These are phyloP conservation scores for Cyberlindnera meyerae DNA, from an alignment of 805 yeast species.

Conservation along the genomic window DNA sequence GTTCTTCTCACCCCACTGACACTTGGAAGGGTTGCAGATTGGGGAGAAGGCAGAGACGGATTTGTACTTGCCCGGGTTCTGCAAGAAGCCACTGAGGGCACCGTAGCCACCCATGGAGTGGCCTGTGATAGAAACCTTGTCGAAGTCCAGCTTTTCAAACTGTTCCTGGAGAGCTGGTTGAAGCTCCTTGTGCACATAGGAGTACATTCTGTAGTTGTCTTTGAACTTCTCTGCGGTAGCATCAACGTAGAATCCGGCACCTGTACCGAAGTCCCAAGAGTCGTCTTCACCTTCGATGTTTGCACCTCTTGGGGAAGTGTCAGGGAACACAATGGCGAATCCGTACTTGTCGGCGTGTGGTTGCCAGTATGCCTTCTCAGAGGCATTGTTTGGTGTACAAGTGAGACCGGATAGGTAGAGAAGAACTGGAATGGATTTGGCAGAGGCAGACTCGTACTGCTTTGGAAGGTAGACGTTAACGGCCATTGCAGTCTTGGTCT, in stretches of 20 bases:
- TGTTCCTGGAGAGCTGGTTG: slow-evolving; percentile 37
- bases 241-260: slow-evolving; percentile 92
- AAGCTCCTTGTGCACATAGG: slow-evolving; percentile 74
- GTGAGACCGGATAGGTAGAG: slow-evolving; percentile 85
- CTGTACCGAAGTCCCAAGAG: slow-evolving; percentile 86
- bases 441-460: slow-evolving; percentile 29
- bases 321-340: slow-evolving; percentile 89
- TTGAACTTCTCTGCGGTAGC: slow-evolving; percentile 72
- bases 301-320: slow-evolving; percentile 92
- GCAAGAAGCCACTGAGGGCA: slow-evolving; percentile 66
- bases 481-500: slow-evolving; percentile 69
- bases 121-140: slow-evolving; percentile 75
- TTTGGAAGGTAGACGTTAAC: slow-evolving; percentile 81
- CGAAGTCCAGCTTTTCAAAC: slow-evolving; percentile 49
- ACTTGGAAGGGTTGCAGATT: slow-evolving; percentile 68
- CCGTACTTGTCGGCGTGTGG: slow-evolving; percentile 76
- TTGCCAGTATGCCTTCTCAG: slow-evolving; percentile 89
- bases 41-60: slow-evolving; percentile 91
- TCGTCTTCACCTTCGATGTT: slow-evolving; percentile 75
- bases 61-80: slow-evolving; percentile 65
- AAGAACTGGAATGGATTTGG: slow-evolving; percentile 59
- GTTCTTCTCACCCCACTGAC: slow-evolving; percentile 87
- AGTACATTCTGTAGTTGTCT: slow-evolving; percentile 78
- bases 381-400: slow-evolving; percentile 88
- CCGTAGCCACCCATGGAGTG: slow-evolving; percentile 99